Percentiles rank a stretch among this genome's conserved stretches.
Conservation (phyloP, 768 basidiomycete genomes). For the Rhodotorula taiwanensis region DNA sequence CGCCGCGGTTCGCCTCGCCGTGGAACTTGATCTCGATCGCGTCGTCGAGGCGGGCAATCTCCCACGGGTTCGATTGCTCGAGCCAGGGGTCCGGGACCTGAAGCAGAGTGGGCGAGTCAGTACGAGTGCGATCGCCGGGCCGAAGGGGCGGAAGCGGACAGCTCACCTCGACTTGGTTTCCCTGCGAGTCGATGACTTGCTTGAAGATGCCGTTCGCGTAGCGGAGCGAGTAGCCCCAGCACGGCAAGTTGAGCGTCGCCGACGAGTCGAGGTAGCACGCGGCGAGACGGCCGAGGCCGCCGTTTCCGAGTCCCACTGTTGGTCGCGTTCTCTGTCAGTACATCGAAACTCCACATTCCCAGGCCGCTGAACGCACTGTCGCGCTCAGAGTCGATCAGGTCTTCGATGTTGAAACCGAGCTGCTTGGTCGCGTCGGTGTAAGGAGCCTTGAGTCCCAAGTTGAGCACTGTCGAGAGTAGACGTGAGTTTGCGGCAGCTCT, state of each 20-base stretch:
- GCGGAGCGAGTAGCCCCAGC: conserved; percentile 74
- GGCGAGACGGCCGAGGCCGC: conserved; percentile 88
- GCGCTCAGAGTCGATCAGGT: conserved; percentile 69
- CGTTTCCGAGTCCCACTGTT: conserved; percentile 80
- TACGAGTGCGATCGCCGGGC: neutral
- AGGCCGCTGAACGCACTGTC: too few relatives aligned
- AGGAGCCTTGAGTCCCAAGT: conserved; percentile 72
- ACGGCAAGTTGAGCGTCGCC: conserved; percentile 78
- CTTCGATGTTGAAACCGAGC: conserved; percentile 63
- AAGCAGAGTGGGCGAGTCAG: conserved; percentile 7
- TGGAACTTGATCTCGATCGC: conserved; percentile 65
- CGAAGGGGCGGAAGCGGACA: neutral
- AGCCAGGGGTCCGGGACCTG: conserved; percentile 89
- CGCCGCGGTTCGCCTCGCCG: conserved; percentile 65
- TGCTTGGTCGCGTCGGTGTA: conserved; percentile 61
- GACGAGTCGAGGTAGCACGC: conserved; percentile 93
- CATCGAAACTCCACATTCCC: too few relatives aligned
- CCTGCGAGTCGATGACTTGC: conserved; percentile 60
- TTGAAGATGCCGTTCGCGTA: conserved; percentile 59
- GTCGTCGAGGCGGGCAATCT: conserved; percentile 39
- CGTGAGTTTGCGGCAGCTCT: too few relatives aligned
- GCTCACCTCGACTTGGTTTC: conserved; percentile 48
- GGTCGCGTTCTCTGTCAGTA: too few relatives aligned
- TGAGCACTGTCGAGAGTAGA: too few relatives aligned
- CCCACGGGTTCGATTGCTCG: conserved; percentile 61